Base-by-base conservation (phyloP, 352 stramenopile species). In the Globisporangium uncinulatum region DNA sequence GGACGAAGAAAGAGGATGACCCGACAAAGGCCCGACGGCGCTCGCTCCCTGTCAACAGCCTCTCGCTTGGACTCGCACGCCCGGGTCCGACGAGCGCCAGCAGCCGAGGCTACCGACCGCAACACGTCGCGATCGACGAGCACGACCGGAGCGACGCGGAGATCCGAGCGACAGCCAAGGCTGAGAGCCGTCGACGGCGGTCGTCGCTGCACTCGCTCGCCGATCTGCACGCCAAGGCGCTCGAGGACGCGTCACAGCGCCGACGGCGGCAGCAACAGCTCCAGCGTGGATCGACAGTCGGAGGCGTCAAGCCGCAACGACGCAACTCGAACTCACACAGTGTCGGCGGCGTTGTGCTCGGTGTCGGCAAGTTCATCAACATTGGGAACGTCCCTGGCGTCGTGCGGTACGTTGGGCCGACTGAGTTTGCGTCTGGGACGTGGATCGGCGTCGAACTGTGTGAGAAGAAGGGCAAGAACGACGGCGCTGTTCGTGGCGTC, bases 381-480 rank as follows among this genome's bases (percentile, higher is more conserved):
- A 63, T 88, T 6, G 78, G 69, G 34, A 69, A 70, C 31, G 73
- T 83, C n/a, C 66, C 72, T 17, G 82, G 79, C 9, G 70, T 87
- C 20, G 79, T 92, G 36, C 76, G 76, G 1, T 89, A 81, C 57
- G 80, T 92, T 47, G 82, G 82, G 1, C 73, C 76, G 0, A 86
- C 76, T 14, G 64, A 71, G 11, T 90, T 92, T 21, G 80, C 77
- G 6, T 63, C 66, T 0, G 82, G 76, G 17, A 74, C 65, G n/a
- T 92, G 82, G 82, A 71, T 89, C 45, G 82, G 82, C 19, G 78
- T 92, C n/a, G 79, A 89, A 55, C 67, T 90, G 6, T 70, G 62
- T 21, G 66, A 86, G 47, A 58, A 69, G 54, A 78, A 83, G 39
- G 82, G 82, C 51, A 86, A 88, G 49, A 73, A 89, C 66, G 76